Evolutionary conservation across 1,139 yeast species (phyloP), one percentile per base, ranked within the genome.

Genomic region (Candida albicans): DNA sequence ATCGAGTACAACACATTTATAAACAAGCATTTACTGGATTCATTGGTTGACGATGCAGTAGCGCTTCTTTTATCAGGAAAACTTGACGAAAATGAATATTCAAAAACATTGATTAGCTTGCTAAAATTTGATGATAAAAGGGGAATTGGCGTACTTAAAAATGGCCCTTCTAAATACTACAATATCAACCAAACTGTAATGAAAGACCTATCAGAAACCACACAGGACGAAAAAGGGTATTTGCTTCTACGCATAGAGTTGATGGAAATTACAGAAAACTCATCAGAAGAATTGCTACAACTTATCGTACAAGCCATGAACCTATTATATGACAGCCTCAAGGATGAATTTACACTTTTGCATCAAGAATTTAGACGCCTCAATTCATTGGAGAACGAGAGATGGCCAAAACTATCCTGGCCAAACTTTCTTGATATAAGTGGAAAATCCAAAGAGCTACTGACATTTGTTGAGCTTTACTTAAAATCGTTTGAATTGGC

Each of bases 401-500:
- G 52, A 13, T 68, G 75, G 75, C 74, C 74, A 9, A 68, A 69
- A 43, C 53, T 63, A 2, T 51, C 67, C 12, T 73, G 77, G 77
- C 49, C 64, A 3, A 71, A 67, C 36, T 73, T 62, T 48, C 44
- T 73, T 25, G 55, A 51, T 10, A 43, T 65, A 3, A 55, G 61
- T 30, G 52, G 56, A 39, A 54, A 53, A 15, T 50, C 61, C 22
- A 60, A 67, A 37, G 73, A 66, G 18, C 61, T 69, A 37, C 54
- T 51, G 28, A 58, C 57, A 1, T 62, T 67, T 40, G 54, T 67
- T 4, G 56, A 52, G 5, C 39, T 62, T 1, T 73, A 71, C 43
- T 48, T 68, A 24, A 73, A 73, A 43, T 53, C 66, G 0, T 67
- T 55, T 43, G 78, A 73, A 48, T 34, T 50, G 15, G 18, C 14